Evolutionary conservation across 768 basidiomycete species (phyloP).

Genomic region (Coprinellus aureogranulatus): DNA sequence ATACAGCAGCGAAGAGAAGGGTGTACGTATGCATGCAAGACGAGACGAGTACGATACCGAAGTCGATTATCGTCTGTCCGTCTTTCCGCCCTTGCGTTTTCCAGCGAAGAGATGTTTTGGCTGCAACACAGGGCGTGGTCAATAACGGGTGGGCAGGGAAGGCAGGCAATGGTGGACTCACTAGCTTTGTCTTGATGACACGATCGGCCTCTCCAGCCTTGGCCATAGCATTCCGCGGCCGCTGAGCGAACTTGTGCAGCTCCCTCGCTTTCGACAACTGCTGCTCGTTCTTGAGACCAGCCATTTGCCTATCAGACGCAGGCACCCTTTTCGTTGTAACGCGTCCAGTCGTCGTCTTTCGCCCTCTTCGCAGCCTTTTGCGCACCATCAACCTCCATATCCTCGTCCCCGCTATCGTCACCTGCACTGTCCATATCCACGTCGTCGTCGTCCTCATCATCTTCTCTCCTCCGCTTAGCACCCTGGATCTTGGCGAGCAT

Average conservation of each 20-base stretch:
- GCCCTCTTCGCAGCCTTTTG: conserved; percentile 53
- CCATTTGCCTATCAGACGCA: conserved; percentile 67
- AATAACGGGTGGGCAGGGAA: conserved; percentile 3
- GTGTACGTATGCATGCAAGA: conserved; percentile 1
- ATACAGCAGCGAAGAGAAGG: conserved; percentile 13
- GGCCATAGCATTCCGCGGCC: conserved; percentile 82
- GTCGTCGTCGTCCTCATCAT: conserved; percentile 49
- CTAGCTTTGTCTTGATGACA: conserved; percentile 80
- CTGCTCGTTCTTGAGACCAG: conserved; percentile 78
- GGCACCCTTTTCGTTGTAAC: conserved; percentile 56
- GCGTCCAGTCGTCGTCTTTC: conserved; percentile 61
- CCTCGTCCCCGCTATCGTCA: conserved; percentile 38
- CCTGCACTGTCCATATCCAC: conserved; percentile 61
- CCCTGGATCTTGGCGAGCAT: conserved; percentile 72
- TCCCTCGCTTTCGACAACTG: conserved; percentile 79
- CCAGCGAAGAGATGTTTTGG: conserved; percentile 86
- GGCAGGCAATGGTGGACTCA: conserved; percentile 30
- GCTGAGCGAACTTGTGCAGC: conserved; percentile 83
- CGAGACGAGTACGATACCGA: not conserved
- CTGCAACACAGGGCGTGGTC: conserved; percentile 35
- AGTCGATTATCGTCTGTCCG: conserved; percentile 58
- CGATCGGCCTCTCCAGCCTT: conserved; percentile 91
- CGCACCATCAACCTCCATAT: conserved; percentile 56
- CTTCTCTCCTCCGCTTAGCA: conserved; percentile 68
- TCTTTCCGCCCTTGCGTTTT: conserved; percentile 84